Evolutionary conservation across 352 stramenopile genomes (phyloP), one percentile per base, ranked within the genome.

Genomic region (Globisporangium barbulae): DNA sequence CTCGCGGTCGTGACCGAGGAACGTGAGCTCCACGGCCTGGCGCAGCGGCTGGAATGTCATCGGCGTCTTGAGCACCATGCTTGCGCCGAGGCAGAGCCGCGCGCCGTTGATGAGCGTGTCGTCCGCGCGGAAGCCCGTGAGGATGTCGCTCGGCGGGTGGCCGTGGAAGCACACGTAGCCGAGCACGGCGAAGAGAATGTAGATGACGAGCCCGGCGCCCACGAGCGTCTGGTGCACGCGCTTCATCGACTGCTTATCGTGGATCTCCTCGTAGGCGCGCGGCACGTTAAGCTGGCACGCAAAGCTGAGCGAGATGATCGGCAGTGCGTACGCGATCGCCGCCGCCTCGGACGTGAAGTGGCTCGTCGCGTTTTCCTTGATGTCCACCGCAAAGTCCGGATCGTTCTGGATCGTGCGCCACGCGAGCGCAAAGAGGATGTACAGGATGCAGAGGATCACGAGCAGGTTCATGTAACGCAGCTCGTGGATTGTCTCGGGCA

Each of bases 31-130:
- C 33, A 91, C 73, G 33, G 85, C 78, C 53, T 93, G 83, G 53
- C 82, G 83, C 63, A 94, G 66, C 50, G 85, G 85, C 69, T 94
- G 85, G 78, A 92, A 94, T 5, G 81, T 91, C 81, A 94, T 91
- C 4, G 85, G 85, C 35, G 83, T 91, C 76, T 93, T 92, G 61
- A 90, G 71, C 42, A 94, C 67, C 83, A 91, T 91, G 49, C 79
- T 90, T 19, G 79, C 59, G 9, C 83, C 85, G 19, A 94, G 73
- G 19, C 81, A 88, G 12, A 94, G 64, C 6, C 83, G 82, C 31
- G 85, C 85, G 42, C 78, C 84, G 60, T 94, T 94, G 64, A 94
- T 91, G 41, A 90, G 75, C 60, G 64, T 76, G 64, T 93, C 84
- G 67, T 91, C 73, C 2, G 72, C 49, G 19, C 70, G 65, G 62